phyloP scores from a whole-genome alignment of 768 basidiomycete species.

The Mrakia frigida region DNA sequence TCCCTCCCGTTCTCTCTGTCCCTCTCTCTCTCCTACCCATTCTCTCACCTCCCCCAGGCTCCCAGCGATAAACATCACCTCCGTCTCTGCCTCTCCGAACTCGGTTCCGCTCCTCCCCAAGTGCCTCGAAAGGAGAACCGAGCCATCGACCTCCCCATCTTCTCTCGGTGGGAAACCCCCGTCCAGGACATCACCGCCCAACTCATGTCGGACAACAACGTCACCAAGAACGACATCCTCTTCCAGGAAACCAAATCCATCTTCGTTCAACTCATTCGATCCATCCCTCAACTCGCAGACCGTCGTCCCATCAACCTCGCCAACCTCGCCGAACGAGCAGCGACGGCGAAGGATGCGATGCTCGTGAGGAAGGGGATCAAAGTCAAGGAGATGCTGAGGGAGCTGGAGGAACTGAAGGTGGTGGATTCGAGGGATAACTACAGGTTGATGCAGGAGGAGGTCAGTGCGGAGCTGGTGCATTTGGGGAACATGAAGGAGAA shows the following conservation, averaged over 20 bases:
- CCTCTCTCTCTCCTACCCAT: too few species aligned
- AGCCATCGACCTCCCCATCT: constrained; percentile 82
- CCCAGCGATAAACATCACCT: constrained; percentile 91
- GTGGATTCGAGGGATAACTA: constrained; percentile 77
- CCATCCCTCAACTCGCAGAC: constrained; percentile 75
- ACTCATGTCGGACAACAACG: constrained; percentile 78
- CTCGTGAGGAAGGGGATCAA: constrained; percentile 97
- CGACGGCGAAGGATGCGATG: constrained; percentile 93
- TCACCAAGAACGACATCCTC: constrained; percentile 95
- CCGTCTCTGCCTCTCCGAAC: constrained; percentile 91
- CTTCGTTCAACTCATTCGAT: constrained; percentile 94
- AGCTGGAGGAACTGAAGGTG: constrained; percentile 83
- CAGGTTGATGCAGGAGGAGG: constrained; percentile 96
- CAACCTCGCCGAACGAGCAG: constrained; percentile 85
- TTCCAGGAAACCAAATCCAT: constrained; percentile 99
- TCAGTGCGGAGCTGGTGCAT: constrained; percentile 88
- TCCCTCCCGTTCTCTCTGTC: too few species aligned
- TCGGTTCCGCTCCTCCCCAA: constrained; percentile 85
- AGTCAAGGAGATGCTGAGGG: constrained; percentile 97
- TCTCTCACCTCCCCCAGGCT: not conserved
- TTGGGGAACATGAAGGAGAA: constrained; percentile 95
- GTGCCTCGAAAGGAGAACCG: constrained; percentile 98
- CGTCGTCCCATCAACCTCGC: constrained; percentile 84
- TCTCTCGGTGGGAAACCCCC: constrained; percentile 98
- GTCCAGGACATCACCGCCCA: constrained; percentile 96